These are phyloP conservation scores for Ganoderma resinaceum DNA, from an alignment of 1,284 basidiomycete species.

Conservation along the genomic window DNA sequence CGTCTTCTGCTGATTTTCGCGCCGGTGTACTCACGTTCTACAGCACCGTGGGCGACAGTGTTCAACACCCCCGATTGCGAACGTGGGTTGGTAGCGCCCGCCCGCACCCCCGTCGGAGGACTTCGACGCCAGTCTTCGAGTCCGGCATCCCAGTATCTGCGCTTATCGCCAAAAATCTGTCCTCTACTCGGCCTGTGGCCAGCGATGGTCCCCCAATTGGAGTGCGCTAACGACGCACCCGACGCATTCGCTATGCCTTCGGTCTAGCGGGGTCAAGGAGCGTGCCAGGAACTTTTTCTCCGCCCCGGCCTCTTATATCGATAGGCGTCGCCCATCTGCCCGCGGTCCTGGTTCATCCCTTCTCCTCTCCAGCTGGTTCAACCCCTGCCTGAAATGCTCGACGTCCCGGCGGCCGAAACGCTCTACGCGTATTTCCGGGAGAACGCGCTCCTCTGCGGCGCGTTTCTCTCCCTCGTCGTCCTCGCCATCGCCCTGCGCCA, in stretches of 20 bases:
- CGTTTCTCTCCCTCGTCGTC: slow-evolving; percentile 7
- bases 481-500: slow-evolving; percentile 15
- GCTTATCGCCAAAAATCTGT: slow-evolving; percentile 12
- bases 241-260: slow-evolving; percentile 9
- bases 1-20: not conserved
- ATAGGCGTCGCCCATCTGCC: not conserved
- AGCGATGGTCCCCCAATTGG: slow-evolving; percentile 12
- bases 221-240: slow-evolving; percentile 12
- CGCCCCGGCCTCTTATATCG: slow-evolving; percentile 15
- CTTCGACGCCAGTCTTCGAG: not conserved
- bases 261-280: slow-evolving; percentile 6
- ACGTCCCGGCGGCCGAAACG: slow-evolving; percentile 7
- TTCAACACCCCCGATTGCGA: slow-evolving; percentile 1
- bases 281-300: not conserved
- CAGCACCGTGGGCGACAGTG: not conserved
- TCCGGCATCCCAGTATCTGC: not conserved
- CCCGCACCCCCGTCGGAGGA: not conserved
- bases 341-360: slow-evolving; percentile 1
- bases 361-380: slow-evolving; percentile 3
- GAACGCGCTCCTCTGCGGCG: slow-evolving; percentile 15
- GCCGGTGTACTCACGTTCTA: not conserved
- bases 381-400: slow-evolving; percentile 16
- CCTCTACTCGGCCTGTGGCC: slow-evolving; percentile 4
- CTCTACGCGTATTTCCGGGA: slow-evolving; percentile 9
- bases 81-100: slow-evolving; percentile 20